phyloP scores from a whole-genome alignment of 75 land plant species.

The Pinus albicaulis region DNA sequence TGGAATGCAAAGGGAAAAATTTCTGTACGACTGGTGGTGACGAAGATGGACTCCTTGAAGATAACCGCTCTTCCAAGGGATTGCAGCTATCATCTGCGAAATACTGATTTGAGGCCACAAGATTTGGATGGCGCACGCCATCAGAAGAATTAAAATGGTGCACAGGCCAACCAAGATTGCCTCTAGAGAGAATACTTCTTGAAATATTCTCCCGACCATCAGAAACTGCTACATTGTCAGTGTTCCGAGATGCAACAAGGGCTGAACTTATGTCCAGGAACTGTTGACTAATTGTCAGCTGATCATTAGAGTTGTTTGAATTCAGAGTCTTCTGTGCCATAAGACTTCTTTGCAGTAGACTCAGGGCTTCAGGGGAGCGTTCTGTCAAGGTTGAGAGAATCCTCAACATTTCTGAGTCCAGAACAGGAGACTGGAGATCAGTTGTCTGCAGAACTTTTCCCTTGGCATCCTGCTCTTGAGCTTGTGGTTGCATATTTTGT shows the following conservation, averaged over 20 bases:
- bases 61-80: conserved; percentile 50
- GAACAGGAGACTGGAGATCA: not conserved
- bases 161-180: conserved; percentile 19
- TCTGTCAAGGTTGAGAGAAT: conserved; percentile 4
- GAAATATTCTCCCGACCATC: conserved; percentile 22
- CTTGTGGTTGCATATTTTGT: conserved; percentile 12
- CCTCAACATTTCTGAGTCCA: not conserved
- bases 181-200: conserved; percentile 18
- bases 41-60: conserved; percentile 23
- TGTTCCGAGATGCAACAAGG: conserved; percentile 9
- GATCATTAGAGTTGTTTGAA: not conserved
- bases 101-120: conserved; percentile 30
- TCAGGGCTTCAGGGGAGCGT: conserved; percentile 20
- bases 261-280: not conserved
- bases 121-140: conserved; percentile 33
- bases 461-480: not conserved
- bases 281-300: not conserved
- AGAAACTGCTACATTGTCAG: conserved; percentile 19
- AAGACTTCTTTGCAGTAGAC: not conserved
- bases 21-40: conserved; percentile 56
- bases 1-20: conserved; percentile 50
- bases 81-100: conserved; percentile 53
- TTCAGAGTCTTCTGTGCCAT: not conserved
- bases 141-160: conserved; percentile 52
- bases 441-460: not conserved